Evolutionary conservation across 306 rosid species (phyloP), one percentile per base, ranked within the genome.

Genomic region (Rubus idaeus): DNA sequence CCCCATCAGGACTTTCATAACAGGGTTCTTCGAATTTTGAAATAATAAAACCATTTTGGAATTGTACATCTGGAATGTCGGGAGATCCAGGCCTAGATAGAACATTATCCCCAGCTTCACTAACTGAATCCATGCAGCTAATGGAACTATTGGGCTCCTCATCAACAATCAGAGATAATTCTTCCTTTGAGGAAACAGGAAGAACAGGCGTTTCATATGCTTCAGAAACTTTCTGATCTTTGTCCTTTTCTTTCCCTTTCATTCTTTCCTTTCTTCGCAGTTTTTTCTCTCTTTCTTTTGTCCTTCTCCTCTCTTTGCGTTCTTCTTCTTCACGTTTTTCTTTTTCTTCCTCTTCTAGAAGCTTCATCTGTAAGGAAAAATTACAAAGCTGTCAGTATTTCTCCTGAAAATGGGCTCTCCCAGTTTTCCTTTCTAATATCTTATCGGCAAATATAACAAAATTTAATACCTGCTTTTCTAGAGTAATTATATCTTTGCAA

Each of bases 321-420:
- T 92, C 99, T 83, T 96, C 96, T 84, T 93, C 99, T 84, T 92
- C 98, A 51, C 97, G 98, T 78, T 91, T 96, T 83, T 93, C 99
- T 87, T 91, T 89, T 88, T 96, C 99, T 88, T 96, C 99, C 86
- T 96, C 99, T 83, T 96, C 98, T 86, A 96, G 94, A 88, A 96
- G 99, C 81, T 96, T 96, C 87, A 82, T 90, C 99, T 96, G 89
- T 40, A 83, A 45, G 73, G 74, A 80, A 86, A 71, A 74, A 64
- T 75, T 72, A 63, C 65, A 58, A 51, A 70, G 10, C 18, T 5
- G 14, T 84, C 75, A 84, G 81, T 75, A 79, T n/a, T 73, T 65
- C 68, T 60, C 67, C 75, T 30, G 21, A 58, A 47, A 65, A 71
- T 76, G 70, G 73, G 60, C 18, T 69, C 75, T 8, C 52, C 47